phyloP scores from a whole-genome alignment of 192 early-diverging fungal genomes.

The Coemansia sp. region DNA sequence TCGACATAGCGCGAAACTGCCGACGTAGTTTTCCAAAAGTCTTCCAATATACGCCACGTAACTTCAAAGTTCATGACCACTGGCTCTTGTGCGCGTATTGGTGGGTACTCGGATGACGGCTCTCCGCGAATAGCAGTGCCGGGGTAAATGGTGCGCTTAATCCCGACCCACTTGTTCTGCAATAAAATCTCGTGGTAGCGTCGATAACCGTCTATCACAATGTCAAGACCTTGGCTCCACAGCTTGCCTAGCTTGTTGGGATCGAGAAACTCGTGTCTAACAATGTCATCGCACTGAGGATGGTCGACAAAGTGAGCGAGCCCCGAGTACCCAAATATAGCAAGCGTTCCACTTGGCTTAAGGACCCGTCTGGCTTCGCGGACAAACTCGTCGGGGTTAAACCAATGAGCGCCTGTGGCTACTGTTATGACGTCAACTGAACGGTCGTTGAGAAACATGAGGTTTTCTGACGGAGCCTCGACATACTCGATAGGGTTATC shows the following conservation, averaged over 20 bases:
- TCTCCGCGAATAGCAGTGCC: constrained; percentile 14
- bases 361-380: constrained; percentile 43
- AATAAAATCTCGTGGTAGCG: constrained; percentile 25
- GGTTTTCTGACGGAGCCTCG: constrained; percentile 29
- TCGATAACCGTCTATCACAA: constrained; percentile 27
- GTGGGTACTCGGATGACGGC: constrained; percentile 13
- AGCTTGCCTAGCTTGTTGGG: constrained; percentile 12
- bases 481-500: constrained; percentile 24
- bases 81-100: constrained; percentile 3
- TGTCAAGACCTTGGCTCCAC: constrained; percentile 25
- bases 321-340: constrained; percentile 47
- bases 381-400: constrained; percentile 32
- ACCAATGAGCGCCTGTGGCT: constrained; percentile 48
- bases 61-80: constrained; percentile 25
- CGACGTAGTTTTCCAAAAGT: constrained; percentile 34
- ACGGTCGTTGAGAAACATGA: constrained; percentile 15
- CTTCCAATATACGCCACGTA: constrained; percentile 24
- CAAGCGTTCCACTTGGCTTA: constrained; percentile 40
- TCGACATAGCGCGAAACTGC: constrained; percentile 12
- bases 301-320: constrained; percentile 37
- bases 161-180: constrained; percentile 11
- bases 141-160: constrained; percentile 23
- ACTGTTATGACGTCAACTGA: constrained; percentile 48
- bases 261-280: not conserved
- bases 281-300: constrained; percentile 34